Conservation (phyloP, 768 basidiomycete species). For the Boletus eberwhitei region DNA sequence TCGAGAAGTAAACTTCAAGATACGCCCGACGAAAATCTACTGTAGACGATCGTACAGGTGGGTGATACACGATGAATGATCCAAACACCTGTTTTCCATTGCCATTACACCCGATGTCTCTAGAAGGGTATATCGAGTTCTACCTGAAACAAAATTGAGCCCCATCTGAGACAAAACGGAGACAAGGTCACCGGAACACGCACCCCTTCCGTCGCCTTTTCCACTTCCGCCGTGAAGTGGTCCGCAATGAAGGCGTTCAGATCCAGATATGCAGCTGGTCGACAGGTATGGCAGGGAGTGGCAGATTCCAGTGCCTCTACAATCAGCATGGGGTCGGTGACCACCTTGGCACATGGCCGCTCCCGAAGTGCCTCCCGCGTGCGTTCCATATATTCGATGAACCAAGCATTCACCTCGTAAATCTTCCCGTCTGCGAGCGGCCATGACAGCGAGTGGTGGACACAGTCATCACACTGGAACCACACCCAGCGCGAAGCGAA, state of each 20-base stretch:
- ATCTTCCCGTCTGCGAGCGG: slow-evolving; percentile 34
- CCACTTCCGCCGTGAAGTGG: slow-evolving; percentile 29
- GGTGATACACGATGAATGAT: slow-evolving; percentile 4
- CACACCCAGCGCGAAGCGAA: slow-evolving; percentile 37
- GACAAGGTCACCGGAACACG: slow-evolving; percentile 7
- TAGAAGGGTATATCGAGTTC: slow-evolving; percentile 32
- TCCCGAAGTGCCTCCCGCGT: slow-evolving; percentile 29
- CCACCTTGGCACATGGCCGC: slow-evolving; percentile 30
- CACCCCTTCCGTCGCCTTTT: slow-evolving; percentile 29
- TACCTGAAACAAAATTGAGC: slow-evolving; percentile 22
- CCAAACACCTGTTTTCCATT: background rate
- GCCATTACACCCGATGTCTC: background rate
- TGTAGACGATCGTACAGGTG: slow-evolving; percentile 7
- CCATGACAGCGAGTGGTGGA: slow-evolving; percentile 34
- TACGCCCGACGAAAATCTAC: background rate
- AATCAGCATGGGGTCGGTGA: slow-evolving; percentile 29
- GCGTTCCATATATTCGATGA: slow-evolving; percentile 36
- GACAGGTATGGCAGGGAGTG: slow-evolving; percentile 27
- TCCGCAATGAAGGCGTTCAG: slow-evolving; percentile 32
- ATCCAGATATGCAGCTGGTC: slow-evolving; percentile 30
- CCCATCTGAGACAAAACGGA: slow-evolving; percentile 2
- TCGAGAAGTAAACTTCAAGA: background rate
- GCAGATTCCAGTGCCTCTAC: slow-evolving; percentile 31
- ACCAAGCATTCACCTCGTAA: slow-evolving; percentile 35
- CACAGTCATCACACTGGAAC: slow-evolving; percentile 39